phyloP scores from a whole-genome alignment of 192 early-diverging fungal species.

The Entomortierella parvispora region DNA sequence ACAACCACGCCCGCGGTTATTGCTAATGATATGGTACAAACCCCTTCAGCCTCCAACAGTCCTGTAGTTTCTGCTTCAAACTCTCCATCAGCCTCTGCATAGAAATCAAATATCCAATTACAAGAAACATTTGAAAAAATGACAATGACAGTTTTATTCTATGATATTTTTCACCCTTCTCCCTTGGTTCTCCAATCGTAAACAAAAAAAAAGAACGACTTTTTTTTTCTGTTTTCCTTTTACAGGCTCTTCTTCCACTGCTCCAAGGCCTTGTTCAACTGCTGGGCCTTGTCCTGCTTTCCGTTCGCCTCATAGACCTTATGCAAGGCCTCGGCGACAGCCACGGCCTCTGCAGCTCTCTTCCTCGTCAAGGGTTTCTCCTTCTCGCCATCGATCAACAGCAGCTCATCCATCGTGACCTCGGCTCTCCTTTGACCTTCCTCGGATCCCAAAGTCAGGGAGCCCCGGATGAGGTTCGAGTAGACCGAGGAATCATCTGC shows the following conservation, averaged over 20 bases:
- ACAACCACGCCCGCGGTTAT: no score
- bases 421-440: slow-evolving; percentile 42
- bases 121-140: no score
- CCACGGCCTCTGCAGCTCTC: slow-evolving; percentile 34
- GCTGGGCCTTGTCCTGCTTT: slow-evolving; percentile 21
- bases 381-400: slow-evolving; percentile 44
- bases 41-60: no score
- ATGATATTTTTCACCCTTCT: no score
- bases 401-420: slow-evolving; percentile 42
- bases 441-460: slow-evolving; percentile 35
- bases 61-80: no score
- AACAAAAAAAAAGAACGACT: no score
- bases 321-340: slow-evolving; percentile 26
- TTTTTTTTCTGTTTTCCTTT: not conserved
- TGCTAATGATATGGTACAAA: no score
- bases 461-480: slow-evolving; percentile 34
- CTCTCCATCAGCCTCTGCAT: no score
- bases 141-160: no score
- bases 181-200: no score
- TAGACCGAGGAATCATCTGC: slow-evolving; percentile 43
- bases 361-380: slow-evolving; percentile 36
- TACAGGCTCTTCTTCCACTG: slow-evolving; percentile 44
- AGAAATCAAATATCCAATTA: no score
- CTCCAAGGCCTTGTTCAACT: slow-evolving; percentile 13
- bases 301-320: slow-evolving; percentile 27